A percentile compares a stretch with the other conserved stretches of the same genome.
Evolutionary conservation across 2,329 filamentous ascomycete genomes (phyloP).

Genomic region (Aspergillus udagawae): DNA sequence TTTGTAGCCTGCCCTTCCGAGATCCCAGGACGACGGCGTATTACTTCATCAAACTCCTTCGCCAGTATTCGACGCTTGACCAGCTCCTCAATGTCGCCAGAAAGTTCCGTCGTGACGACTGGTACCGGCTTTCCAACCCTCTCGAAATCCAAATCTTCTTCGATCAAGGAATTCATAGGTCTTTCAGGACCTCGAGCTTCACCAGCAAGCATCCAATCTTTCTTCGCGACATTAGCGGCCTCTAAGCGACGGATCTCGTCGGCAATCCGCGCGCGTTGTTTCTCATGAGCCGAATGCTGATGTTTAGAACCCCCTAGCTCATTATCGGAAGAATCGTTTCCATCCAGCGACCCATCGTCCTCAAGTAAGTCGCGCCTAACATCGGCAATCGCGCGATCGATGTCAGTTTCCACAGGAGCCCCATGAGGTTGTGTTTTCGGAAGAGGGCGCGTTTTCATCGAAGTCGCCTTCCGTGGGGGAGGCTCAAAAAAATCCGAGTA

Average conservation of each 20-base stretch:
- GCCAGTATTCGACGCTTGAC: slow-evolving; percentile 91
- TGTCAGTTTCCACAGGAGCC: slow-evolving; percentile 58
- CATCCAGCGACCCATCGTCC: slow-evolving; percentile 53
- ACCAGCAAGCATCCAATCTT: slow-evolving; percentile 84
- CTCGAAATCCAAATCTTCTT: slow-evolving; percentile 95
- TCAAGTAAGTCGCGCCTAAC: slow-evolving; percentile 90
- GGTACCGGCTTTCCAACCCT: slow-evolving; percentile 90
- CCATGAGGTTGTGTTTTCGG: slow-evolving; percentile 48
- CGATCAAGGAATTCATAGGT: slow-evolving; percentile 85
- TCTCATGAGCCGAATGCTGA: slow-evolving; percentile 71
- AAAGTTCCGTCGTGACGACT: slow-evolving; percentile 86
- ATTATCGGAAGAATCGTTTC: slow-evolving; percentile 63
- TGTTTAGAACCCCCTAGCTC: slow-evolving; percentile 47
- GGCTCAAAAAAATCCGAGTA: slow-evolving; percentile 94
- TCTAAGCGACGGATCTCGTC: slow-evolving; percentile 92
- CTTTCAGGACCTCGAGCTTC: slow-evolving; percentile 80
- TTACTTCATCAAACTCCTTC: slow-evolving; percentile 87
- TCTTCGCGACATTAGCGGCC: slow-evolving; percentile 80
- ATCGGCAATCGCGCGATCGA: slow-evolving; percentile 79
- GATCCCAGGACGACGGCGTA: slow-evolving; percentile 73
- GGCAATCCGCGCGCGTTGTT: slow-evolving; percentile 75
- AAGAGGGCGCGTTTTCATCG: slow-evolving; percentile 50
- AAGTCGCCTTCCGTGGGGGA: slow-evolving; percentile 67
- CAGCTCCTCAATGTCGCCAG: slow-evolving; percentile 84
- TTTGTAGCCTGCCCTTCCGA: slow-evolving; percentile 60